Evolutionary conservation across 495 filamentous ascomycete genomes (phyloP).

Genomic region (Penicillium simplicissimum): DNA sequence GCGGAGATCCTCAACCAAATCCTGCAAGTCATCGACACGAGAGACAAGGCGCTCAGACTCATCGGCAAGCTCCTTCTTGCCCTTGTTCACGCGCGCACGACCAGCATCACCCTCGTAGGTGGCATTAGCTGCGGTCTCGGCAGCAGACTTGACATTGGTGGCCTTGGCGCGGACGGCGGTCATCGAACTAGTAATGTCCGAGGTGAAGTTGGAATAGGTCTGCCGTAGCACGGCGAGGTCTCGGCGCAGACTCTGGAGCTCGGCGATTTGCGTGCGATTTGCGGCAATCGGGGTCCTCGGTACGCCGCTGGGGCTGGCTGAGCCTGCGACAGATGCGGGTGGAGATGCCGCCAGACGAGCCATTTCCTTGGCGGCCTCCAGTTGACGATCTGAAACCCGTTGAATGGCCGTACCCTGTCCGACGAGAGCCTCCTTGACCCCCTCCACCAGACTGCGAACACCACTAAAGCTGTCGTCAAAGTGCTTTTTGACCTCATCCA

Average conservation of each 20-base stretch:
- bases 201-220: conserved; percentile 86
- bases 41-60: conserved; percentile 87
- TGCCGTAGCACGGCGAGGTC: conserved; percentile 92
- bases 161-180: conserved; percentile 77
- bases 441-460: conserved; percentile 75
- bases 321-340: conserved; percentile 40
- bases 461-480: conserved; percentile 91
- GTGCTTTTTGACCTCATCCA: conserved; percentile 95
- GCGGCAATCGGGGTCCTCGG: conserved; percentile 33
- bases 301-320: conserved; percentile 17
- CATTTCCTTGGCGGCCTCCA: conserved; percentile 89
- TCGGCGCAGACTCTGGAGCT: conserved; percentile 79
- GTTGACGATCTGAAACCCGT: conserved; percentile 86
- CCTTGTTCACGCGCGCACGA: conserved; percentile 77
- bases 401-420: conserved; percentile 79
- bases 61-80: conserved; percentile 78
- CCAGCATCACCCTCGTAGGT: conserved; percentile 69
- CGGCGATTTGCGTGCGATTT: conserved; percentile 59
- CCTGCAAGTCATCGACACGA: conserved; percentile 93
- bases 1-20: conserved; percentile 92
- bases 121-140: conserved; percentile 64
- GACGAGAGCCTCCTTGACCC: conserved; percentile 74
- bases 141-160: conserved; percentile 71
- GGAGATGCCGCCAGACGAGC: conserved; percentile 75
- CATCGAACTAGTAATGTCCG: conserved; percentile 89